A percentile compares a stretch with the other conserved stretches of the same genome.
Evolutionary conservation across 306 rosid species (phyloP).

Genomic region (Vicia faba): DNA sequence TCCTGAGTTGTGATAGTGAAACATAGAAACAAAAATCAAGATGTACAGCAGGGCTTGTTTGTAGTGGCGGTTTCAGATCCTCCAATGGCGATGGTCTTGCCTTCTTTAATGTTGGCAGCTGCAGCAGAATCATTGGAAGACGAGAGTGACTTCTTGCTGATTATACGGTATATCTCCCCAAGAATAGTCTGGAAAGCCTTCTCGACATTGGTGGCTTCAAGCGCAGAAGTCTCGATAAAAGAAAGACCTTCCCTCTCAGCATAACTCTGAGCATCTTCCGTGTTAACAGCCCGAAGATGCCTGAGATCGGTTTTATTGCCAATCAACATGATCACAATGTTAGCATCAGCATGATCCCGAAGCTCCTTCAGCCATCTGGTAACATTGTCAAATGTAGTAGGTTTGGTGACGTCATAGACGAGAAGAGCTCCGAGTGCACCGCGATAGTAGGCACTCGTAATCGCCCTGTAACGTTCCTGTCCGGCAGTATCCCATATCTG

Average conservation of each 20-base stretch:
- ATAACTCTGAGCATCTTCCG: constrained; percentile 84
- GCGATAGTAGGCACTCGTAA: constrained; percentile 88
- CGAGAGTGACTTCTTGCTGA: constrained; percentile 81
- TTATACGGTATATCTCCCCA: constrained; percentile 70
- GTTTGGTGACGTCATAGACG: constrained; percentile 81
- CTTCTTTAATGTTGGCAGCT: constrained; percentile 60
- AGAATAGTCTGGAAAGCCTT: constrained; percentile 92
- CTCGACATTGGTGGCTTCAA: constrained; percentile 83
- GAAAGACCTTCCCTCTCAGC: constrained; percentile 90
- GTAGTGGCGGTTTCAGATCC: constrained; percentile 50
- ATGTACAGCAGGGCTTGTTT: constrained; percentile 81
- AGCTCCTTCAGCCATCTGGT: constrained; percentile 94
- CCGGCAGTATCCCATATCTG: constrained; percentile 99
- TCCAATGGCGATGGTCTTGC: constrained; percentile 65
- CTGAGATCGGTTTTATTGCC: constrained; percentile 94
- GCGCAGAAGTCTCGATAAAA: constrained; percentile 92
- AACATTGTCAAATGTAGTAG: constrained; percentile 85
- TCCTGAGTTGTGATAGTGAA: neutral
- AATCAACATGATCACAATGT: constrained; percentile 83
- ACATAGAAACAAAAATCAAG: too few relatives aligned
- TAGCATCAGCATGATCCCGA: constrained; percentile 89
- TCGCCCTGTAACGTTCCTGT: constrained; percentile 94
- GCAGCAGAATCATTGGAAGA: constrained; percentile 52
- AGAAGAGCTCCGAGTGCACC: constrained; percentile 97
- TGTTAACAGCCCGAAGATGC: constrained; percentile 87